Evolutionary conservation across 306 rosid genomes (phyloP).

Genomic region (Bauhinia variegata): DNA sequence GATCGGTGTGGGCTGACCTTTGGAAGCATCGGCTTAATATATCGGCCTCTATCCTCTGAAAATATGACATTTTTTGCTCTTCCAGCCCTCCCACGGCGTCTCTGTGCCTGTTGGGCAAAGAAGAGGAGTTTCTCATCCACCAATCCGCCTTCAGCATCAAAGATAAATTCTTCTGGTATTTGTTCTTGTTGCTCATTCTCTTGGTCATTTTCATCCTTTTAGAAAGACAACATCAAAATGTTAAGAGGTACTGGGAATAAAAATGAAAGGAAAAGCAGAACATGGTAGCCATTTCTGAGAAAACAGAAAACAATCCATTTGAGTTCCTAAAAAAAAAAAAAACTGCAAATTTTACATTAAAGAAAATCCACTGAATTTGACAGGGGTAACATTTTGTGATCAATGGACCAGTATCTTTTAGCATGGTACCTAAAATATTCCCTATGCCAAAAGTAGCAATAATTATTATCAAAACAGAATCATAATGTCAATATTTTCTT

Average conservation of each 20-base stretch:
- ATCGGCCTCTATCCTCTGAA: slow-evolving; percentile 98
- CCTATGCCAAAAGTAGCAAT: neutral
- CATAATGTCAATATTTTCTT: slow-evolving; percentile 17
- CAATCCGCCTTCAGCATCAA: slow-evolving; percentile 97
- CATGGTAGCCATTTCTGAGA: slow-evolving; percentile 4
- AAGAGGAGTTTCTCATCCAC: slow-evolving; percentile 97
- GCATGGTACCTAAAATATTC: neutral
- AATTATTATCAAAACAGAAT: slow-evolving; percentile 1
- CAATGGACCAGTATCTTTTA: neutral
- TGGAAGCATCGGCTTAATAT: slow-evolving; percentile 96
- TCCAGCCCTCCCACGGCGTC: slow-evolving; percentile 90
- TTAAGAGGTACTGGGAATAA: slow-evolving; percentile 5
- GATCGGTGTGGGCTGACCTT: slow-evolving; percentile 54
- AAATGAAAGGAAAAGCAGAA: slow-evolving; percentile 11
- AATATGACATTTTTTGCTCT: slow-evolving; percentile 97
- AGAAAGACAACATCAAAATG: slow-evolving; percentile 30
- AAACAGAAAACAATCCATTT: slow-evolving; percentile 14
- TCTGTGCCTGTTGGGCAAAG: slow-evolving; percentile 97
- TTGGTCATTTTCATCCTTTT: slow-evolving; percentile 79
- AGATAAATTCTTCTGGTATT: slow-evolving; percentile 90
- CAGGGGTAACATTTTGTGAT: slow-evolving; percentile 24
- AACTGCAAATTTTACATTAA: slow-evolving; percentile 23
- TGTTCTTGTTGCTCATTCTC: slow-evolving; percentile 85
- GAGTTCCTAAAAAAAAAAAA: slow-evolving; percentile 38
- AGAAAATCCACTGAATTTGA: slow-evolving; percentile 28